phyloP scores from a whole-genome alignment of 345 rosid genomes.

The Litchi chinensis region DNA sequence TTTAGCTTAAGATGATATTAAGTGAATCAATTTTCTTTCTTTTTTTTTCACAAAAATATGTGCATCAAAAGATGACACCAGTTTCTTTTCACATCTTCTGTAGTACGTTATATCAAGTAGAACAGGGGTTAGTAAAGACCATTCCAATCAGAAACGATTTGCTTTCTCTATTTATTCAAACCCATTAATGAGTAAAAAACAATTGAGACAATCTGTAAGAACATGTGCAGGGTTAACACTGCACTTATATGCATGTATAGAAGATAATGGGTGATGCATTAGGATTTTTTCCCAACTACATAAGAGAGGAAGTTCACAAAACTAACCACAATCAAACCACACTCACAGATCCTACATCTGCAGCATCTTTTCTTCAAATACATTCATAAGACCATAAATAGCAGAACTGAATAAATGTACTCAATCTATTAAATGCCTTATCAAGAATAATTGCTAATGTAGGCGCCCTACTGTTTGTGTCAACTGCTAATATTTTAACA shows the following conservation, averaged over 20 bases:
- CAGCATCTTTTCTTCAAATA: not conserved
- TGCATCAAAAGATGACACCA: not conserved
- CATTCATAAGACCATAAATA: too few species aligned
- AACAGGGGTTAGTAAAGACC: not conserved
- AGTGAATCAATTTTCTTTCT: not conserved
- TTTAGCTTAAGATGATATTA: not conserved
- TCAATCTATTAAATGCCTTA: not conserved
- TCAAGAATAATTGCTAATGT: not conserved
- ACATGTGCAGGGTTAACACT: not conserved
- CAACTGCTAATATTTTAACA: not conserved
- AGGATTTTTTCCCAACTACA: not conserved
- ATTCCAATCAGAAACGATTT: not conserved
- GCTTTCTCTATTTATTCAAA: not conserved
- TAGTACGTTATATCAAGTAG: not conserved
- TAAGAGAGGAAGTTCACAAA: not conserved
- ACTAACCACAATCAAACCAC: not conserved
- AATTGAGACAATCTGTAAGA: not conserved
- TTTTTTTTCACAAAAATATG: not conserved
- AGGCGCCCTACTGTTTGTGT: not conserved
- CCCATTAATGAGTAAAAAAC: not conserved
- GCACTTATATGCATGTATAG: too few species aligned
- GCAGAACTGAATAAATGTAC: too few species aligned
- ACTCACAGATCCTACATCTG: not conserved
- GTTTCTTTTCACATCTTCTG: not conserved
- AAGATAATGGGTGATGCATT: not conserved